Evolutionary conservation across 306 rosid genomes (phyloP).

Genomic region (Castanea crenata): DNA sequence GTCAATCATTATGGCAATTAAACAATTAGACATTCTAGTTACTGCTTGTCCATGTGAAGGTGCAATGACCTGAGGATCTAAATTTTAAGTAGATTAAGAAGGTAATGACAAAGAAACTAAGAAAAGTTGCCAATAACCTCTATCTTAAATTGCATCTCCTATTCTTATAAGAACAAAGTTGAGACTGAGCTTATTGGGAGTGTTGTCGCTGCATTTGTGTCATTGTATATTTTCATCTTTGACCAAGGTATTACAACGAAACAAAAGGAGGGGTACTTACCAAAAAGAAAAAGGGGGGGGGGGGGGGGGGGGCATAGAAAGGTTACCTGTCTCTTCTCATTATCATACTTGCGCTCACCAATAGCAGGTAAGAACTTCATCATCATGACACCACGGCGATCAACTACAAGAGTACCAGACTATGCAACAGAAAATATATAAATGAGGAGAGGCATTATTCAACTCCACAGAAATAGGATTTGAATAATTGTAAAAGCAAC

Average conservation of each 20-base stretch:
- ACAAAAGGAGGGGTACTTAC: too few species aligned
- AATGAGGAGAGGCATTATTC: conserved; percentile 12
- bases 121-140: not conserved
- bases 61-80: not conserved
- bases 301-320: not conserved
- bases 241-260: too few species aligned
- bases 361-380: conserved; percentile 44
- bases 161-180: too few species aligned
- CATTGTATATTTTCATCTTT: too few species aligned
- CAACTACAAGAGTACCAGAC: conserved; percentile 60
- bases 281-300: too few species aligned
- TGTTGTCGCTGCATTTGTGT: too few species aligned
- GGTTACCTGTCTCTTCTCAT: conserved; percentile 47
- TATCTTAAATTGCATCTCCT: too few species aligned
- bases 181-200: too few species aligned
- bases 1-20: not conserved
- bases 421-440: conserved; percentile 22
- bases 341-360: conserved; percentile 60
- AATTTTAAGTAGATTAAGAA: not conserved
- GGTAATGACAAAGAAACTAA: not conserved
- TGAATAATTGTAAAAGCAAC: conserved; percentile 1
- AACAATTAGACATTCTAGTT: conserved; percentile 6
- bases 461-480: not conserved
- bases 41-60: conserved; percentile 6
- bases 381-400: conserved; percentile 55